Percentiles rank a stretch among this genome's conserved stretches.
Evolutionary conservation across 805 yeast genomes (phyloP).

Genomic region (Spathaspora hagerdaliae): DNA sequence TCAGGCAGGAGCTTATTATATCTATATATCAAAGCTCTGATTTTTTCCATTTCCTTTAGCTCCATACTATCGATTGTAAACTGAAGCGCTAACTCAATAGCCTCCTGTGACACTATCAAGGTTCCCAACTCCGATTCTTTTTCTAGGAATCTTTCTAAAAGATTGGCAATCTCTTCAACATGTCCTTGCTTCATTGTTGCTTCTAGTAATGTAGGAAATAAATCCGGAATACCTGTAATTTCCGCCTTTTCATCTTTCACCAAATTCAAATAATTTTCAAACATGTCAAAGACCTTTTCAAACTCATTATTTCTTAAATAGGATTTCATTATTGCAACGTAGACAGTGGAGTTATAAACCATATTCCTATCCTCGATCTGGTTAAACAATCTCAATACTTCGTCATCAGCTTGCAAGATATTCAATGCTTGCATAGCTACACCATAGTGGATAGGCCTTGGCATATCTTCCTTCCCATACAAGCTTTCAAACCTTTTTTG

Average conservation of each 20-base stretch:
- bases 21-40: conserved; percentile 15
- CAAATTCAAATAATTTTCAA: conserved; percentile 19
- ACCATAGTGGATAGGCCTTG: conserved; percentile 52
- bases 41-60: conserved; percentile 15
- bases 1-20: conserved; percentile 17
- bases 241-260: conserved; percentile 13
- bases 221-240: conserved; percentile 17
- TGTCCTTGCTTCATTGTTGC: conserved; percentile 22
- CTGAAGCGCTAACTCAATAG: conserved; percentile 15
- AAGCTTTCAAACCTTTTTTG: conserved; percentile 54
- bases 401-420: conserved; percentile 40
- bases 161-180: conserved; percentile 8
- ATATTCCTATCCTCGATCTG: conserved; percentile 44
- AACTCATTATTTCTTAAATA: conserved; percentile 23
- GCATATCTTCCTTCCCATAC: conserved; percentile 51
- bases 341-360: background rate
- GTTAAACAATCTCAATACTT: conserved; percentile 47
- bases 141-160: background rate
- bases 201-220: conserved; percentile 22
- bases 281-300: conserved; percentile 23
- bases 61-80: conserved; percentile 19
- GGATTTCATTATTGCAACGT: conserved; percentile 22
- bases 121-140: background rate
- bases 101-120: conserved; percentile 1
- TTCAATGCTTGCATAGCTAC: conserved; percentile 62